These are phyloP conservation scores for Cercospora sp. DNA, from an alignment of 2,329 filamentous ascomycete species.

Conservation along the genomic window DNA sequence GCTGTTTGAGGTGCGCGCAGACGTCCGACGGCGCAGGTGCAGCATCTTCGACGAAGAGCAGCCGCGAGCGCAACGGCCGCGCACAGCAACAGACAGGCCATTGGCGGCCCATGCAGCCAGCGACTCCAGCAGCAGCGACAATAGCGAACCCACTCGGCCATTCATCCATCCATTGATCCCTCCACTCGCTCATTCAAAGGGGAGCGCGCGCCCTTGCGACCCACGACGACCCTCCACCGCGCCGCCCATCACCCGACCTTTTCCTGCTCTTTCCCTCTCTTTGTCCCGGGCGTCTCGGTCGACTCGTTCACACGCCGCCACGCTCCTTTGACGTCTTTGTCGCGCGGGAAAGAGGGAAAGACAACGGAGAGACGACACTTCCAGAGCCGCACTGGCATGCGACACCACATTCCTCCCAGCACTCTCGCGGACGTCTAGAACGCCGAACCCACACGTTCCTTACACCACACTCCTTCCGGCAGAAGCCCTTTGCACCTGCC, in stretches of 20 bases:
- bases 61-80: neutral
- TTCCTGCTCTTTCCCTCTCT: neutral
- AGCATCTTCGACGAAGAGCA: neutral
- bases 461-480: conserved; percentile 13
- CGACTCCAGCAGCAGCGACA: neutral
- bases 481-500: conserved; percentile 2
- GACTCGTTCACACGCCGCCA: neutral
- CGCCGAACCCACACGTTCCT: conserved; percentile 16
- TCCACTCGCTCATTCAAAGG: neutral
- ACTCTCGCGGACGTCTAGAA: conserved; percentile 13
- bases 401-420: conserved; percentile 22
- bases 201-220: conserved; percentile 5
- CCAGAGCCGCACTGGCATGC: conserved; percentile 15
- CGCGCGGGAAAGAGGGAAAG: neutral
- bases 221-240: neutral
- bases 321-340: conserved; percentile 15
- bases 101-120: neutral
- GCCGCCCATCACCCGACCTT: neutral
- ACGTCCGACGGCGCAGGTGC: neutral
- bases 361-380: neutral
- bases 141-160: neutral
- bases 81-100: neutral
- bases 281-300: neutral
- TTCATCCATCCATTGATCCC: neutral
- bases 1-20: conserved; percentile 2